Conservation (phyloP, 805 yeast species). For the Ogataea salicorniae region DNA sequence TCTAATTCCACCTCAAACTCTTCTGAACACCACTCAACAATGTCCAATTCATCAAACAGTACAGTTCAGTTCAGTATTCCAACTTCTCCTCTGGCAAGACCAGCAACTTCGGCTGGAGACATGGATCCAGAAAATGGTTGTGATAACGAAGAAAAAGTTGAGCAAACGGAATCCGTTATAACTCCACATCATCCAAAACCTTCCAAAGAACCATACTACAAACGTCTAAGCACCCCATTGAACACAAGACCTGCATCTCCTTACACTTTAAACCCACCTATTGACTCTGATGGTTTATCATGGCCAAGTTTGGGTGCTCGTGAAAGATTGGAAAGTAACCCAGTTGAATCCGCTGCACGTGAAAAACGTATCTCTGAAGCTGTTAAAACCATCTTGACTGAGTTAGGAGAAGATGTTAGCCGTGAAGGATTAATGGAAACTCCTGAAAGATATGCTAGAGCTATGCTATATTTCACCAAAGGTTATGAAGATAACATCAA, state of each 20-base stretch:
- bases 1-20: background rate
- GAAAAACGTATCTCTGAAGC: constrained; percentile 80
- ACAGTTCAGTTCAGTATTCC: constrained; percentile 5
- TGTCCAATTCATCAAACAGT: background rate
- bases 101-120: constrained; percentile 11
- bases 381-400: constrained; percentile 67
- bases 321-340: constrained; percentile 60
- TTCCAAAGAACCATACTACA: constrained; percentile 31
- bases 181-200: constrained; percentile 27
- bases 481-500: constrained; percentile 94
- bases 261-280: constrained; percentile 76
- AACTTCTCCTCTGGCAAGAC: constrained; percentile 22
- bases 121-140: constrained; percentile 1
- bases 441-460: constrained; percentile 94
- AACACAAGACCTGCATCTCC: constrained; percentile 79
- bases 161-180: background rate
- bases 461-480: constrained; percentile 91
- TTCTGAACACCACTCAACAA: background rate
- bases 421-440: constrained; percentile 92
- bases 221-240: constrained; percentile 48
- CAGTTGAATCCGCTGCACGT: constrained; percentile 60
- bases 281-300: constrained; percentile 84
- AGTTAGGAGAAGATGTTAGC: constrained; percentile 84
- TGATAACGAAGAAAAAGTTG: background rate
- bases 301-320: constrained; percentile 93